phyloP scores from a whole-genome alignment of 148 eudicot genomes.

The Chenopodium formosanum region DNA sequence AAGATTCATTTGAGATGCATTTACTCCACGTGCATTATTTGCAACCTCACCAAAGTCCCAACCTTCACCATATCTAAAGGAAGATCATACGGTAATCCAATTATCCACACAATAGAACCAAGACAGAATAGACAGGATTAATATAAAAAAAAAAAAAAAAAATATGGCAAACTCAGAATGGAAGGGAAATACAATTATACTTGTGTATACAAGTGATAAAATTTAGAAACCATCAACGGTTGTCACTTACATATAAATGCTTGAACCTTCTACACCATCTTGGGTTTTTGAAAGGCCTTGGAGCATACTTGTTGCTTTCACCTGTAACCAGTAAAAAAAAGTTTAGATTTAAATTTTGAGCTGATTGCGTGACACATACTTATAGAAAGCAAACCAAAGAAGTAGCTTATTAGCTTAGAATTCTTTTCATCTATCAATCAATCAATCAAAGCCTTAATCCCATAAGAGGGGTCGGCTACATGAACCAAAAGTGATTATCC shows the following conservation, averaged over 20 bases:
- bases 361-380: conserved; percentile 2
- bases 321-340: conserved; percentile 37
- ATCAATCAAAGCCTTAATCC: no score
- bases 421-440: not conserved
- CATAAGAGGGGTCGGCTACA: no score
- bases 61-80: conserved; percentile 91
- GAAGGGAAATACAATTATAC: no score
- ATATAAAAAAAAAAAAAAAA: no score
- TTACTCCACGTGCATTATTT: conserved; percentile 81
- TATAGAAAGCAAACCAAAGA: not conserved
- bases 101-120: not conserved
- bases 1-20: conserved; percentile 88
- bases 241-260: conserved; percentile 74
- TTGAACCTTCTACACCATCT: conserved; percentile 78
- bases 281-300: conserved; percentile 47
- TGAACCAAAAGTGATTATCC: no score
- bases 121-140: not conserved
- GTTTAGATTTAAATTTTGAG: not conserved
- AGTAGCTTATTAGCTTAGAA: not conserved
- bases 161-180: no score
- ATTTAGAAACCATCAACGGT: conserved; percentile 1
- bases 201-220: conserved; percentile 4
- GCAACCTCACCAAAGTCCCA: conserved; percentile 98
- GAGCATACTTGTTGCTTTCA: conserved; percentile 64
- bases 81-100: conserved; percentile 8